phyloP scores from a whole-genome alignment of 2,329 filamentous ascomycete genomes.

The Venturia carpophila region DNA sequence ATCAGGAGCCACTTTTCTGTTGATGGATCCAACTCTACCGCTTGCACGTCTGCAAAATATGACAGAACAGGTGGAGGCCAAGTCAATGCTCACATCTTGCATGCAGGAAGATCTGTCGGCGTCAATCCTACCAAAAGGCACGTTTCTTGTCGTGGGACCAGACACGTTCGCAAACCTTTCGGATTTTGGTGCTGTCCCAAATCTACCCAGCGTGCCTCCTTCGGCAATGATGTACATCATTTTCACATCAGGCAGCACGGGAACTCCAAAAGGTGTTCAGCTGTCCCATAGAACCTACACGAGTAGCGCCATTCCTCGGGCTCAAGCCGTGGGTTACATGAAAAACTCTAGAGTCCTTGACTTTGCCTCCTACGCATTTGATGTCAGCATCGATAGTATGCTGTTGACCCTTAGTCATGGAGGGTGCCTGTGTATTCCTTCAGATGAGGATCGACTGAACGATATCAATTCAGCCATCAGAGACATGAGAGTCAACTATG shows the following conservation, averaged over 20 bases:
- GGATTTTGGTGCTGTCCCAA: slow-evolving; percentile 12
- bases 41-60: slow-evolving; percentile 24
- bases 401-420: slow-evolving; percentile 30
- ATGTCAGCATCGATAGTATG: slow-evolving; percentile 47
- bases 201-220: slow-evolving; percentile 4
- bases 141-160: background rate
- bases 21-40: slow-evolving; percentile 25
- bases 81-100: slow-evolving; percentile 21
- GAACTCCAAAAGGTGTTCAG: slow-evolving; percentile 69
- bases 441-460: slow-evolving; percentile 43
- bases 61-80: slow-evolving; percentile 23
- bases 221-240: slow-evolving; percentile 66
- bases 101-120: background rate
- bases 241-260: slow-evolving; percentile 79
- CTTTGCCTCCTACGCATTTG: slow-evolving; percentile 76
- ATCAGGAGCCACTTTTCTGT: slow-evolving; percentile 24
- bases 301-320: slow-evolving; percentile 49
- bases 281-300: slow-evolving; percentile 69
- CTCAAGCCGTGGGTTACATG: slow-evolving; percentile 28
- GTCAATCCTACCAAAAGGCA: slow-evolving; percentile 8
- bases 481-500: slow-evolving; percentile 47
- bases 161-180: slow-evolving; percentile 6
- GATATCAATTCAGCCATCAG: slow-evolving; percentile 46
- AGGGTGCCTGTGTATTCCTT: slow-evolving; percentile 53
- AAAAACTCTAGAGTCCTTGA: slow-evolving; percentile 58